Conservation (phyloP, 805 yeast genomes). For the Saturnispora diversa region DNA sequence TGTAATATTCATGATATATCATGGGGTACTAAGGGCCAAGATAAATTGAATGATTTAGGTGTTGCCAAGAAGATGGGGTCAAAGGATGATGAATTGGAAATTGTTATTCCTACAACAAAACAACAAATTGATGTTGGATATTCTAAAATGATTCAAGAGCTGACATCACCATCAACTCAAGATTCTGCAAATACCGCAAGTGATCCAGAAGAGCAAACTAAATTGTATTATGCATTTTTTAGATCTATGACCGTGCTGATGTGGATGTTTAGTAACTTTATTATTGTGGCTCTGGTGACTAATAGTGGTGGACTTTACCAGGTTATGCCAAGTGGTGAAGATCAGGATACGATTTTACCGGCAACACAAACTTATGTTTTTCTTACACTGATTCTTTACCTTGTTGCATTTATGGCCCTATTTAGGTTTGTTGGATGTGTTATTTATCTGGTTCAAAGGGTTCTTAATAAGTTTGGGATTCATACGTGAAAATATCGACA, state of each 20-base stretch:
- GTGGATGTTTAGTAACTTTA: slow-evolving; percentile 85
- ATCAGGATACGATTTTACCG: slow-evolving; percentile 27
- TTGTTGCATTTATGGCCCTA: slow-evolving; percentile 84
- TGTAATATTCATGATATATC: slow-evolving; percentile 94
- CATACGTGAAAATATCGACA: not conserved
- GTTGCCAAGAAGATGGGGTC: slow-evolving; percentile 55
- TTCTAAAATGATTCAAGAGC: slow-evolving; percentile 50
- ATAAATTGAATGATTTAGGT: slow-evolving; percentile 67
- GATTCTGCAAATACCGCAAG: slow-evolving; percentile 17
- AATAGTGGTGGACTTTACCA: slow-evolving; percentile 73
- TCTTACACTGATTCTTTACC: slow-evolving; percentile 81
- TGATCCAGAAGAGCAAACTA: slow-evolving; percentile 42
- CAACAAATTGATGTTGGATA: slow-evolving; percentile 73
- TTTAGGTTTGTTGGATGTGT: slow-evolving; percentile 74
- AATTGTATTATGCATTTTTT: slow-evolving; percentile 81
- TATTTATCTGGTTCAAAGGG: slow-evolving; percentile 40
- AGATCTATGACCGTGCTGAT: slow-evolving; percentile 81
- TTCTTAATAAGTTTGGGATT: slow-evolving; percentile 12
- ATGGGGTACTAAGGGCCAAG: slow-evolving; percentile 95
- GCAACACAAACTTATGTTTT: slow-evolving; percentile 50
- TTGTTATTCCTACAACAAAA: slow-evolving; percentile 67
- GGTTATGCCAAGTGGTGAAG: slow-evolving; percentile 21
- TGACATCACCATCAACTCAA: slow-evolving; percentile 33
- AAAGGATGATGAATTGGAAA: slow-evolving; percentile 55
- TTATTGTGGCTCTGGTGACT: slow-evolving; percentile 72